phyloP scores from a whole-genome alignment of 345 rosid genomes.

The Orychophragmus violaceus region DNA sequence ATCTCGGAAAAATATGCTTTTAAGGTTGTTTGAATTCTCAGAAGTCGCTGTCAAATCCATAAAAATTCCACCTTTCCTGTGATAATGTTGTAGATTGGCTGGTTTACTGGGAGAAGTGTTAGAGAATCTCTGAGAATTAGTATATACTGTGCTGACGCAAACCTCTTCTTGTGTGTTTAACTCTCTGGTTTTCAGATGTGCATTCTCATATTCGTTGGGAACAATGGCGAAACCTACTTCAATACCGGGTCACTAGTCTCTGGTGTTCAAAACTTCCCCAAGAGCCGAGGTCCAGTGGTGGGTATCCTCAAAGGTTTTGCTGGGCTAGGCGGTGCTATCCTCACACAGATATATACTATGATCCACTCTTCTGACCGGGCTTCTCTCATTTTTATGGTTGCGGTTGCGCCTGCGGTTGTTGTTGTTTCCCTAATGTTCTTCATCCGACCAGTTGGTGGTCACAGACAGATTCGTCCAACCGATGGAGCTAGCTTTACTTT shows the following conservation, averaged over 20 bases:
- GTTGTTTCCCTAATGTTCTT: slow-evolving; percentile 69
- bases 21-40: slow-evolving; percentile 8
- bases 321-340: slow-evolving; percentile 91
- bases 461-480: slow-evolving; percentile 65
- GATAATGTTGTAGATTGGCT: not conserved
- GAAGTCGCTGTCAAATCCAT: slow-evolving; percentile 2
- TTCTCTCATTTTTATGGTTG: slow-evolving; percentile 90
- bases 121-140: not conserved
- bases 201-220: slow-evolving; percentile 79
- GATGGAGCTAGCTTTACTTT: slow-evolving; percentile 62
- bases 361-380: slow-evolving; percentile 74
- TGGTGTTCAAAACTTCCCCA: slow-evolving; percentile 94
- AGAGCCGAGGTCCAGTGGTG: slow-evolving; percentile 95
- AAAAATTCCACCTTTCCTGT: not conserved
- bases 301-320: slow-evolving; percentile 98
- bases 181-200: slow-evolving; percentile 60
- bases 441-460: slow-evolving; percentile 93
- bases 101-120: not conserved
- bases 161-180: not conserved
- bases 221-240: slow-evolving; percentile 97
- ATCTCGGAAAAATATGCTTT: slow-evolving; percentile 13
- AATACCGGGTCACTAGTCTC: slow-evolving; percentile 90
- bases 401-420: slow-evolving; percentile 85
- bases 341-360: slow-evolving; percentile 78
- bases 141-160: not conserved